A percentile compares a stretch with the other conserved stretches of the same genome.
These are phyloP conservation scores for Venturia pyrina DNA, from an alignment of 2,329 filamentous ascomycete species.

Conservation along the genomic window DNA sequence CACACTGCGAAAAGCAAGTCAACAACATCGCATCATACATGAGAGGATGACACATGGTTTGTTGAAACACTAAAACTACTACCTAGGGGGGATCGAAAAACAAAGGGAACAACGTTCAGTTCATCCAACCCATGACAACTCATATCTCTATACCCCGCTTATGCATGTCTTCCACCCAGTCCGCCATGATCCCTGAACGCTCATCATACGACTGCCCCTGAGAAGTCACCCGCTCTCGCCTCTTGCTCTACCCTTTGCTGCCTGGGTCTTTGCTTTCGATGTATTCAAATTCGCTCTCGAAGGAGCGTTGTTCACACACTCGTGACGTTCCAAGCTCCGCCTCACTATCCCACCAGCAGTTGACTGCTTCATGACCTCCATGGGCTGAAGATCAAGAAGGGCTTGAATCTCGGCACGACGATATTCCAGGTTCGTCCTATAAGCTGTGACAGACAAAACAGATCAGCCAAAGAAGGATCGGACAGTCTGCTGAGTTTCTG, in stretches of 20 bases:
- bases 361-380: neutral
- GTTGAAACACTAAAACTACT: neutral
- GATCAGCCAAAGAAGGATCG: constrained; percentile 28
- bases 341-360: neutral
- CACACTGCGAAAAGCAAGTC: too few species aligned
- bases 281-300: neutral
- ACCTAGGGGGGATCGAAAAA: neutral
- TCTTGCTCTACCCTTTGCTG: neutral
- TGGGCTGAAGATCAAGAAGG: neutral
- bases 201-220: neutral
- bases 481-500: constrained; percentile 72
- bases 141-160: neutral
- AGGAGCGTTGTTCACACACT: neutral
- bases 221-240: neutral
- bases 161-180: neutral
- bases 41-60: neutral
- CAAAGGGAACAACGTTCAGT: neutral
- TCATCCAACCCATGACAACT: neutral
- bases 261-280: neutral
- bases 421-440: neutral
- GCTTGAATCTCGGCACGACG: neutral
- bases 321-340: neutral
- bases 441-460: neutral
- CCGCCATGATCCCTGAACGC: neutral
- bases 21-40: neutral